Evolutionary conservation across 108 stramenopile genomes (phyloP).

Genomic region (Nitzschia inconspicua): DNA sequence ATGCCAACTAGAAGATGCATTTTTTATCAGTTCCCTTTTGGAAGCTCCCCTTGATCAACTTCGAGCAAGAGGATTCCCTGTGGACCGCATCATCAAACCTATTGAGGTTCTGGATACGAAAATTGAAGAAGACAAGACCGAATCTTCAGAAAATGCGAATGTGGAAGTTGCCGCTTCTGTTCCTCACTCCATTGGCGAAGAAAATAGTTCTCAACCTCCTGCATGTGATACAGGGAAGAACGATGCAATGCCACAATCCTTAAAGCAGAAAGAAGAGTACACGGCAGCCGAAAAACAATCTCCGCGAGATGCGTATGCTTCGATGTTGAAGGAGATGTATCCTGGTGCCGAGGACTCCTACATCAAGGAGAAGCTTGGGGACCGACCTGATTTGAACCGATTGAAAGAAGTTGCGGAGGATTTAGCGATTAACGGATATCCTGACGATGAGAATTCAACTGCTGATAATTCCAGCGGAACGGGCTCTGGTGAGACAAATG

Average conservation of each 20-base stretch:
- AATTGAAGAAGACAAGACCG: not conserved
- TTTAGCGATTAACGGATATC: conserved; percentile 35
- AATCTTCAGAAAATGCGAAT: too few relatives aligned
- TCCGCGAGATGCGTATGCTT: conserved; percentile 28
- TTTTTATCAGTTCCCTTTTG: conserved; percentile 64
- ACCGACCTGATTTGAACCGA: conserved; percentile 52
- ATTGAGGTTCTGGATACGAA: conserved; percentile 23
- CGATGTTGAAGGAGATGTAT: conserved; percentile 64
- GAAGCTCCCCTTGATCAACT: conserved; percentile 72
- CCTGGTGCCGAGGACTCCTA: conserved; percentile 44
- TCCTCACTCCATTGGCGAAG: not conserved
- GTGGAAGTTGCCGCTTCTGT: not conserved
- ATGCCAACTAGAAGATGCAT: conserved; percentile 74
- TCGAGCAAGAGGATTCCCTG: conserved; percentile 67
- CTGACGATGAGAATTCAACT: not conserved
- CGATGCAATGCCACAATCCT: not conserved
- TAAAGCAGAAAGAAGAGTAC: not conserved
- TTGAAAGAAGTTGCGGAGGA: conserved; percentile 56
- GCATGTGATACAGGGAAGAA: conserved; percentile 1
- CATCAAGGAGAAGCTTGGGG: conserved; percentile 47
- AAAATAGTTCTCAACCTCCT: not conserved
- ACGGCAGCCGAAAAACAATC: not conserved
- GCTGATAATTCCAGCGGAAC: not conserved
- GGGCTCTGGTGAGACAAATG: conserved; percentile 1
- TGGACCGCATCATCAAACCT: conserved; percentile 64